Conservation (phyloP, 192 early-diverging fungal genomes). For the Linderina pennispora region DNA sequence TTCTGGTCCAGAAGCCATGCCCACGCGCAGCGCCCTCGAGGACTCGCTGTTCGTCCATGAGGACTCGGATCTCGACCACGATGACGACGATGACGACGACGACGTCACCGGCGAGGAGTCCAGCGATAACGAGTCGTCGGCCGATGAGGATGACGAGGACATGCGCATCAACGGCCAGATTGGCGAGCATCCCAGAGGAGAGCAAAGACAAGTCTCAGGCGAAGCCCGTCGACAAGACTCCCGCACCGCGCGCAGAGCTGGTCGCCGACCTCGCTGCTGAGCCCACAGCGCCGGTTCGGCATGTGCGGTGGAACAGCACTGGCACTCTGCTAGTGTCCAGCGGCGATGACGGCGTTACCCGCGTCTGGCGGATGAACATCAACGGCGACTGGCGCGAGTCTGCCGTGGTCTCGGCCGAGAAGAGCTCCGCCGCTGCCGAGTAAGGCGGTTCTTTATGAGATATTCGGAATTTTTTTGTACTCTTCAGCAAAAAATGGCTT, state of each 20-base stretch:
- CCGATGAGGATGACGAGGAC: slow-evolving; percentile 3
- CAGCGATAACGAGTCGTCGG: slow-evolving; percentile 11
- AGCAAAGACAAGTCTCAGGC: not conserved
- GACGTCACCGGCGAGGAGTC: slow-evolving; percentile 8
- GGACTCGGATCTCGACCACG: slow-evolving; percentile 7
- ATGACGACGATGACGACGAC: slow-evolving; percentile 2
- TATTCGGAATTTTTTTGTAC: too few species aligned
- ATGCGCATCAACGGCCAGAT: slow-evolving; percentile 3
- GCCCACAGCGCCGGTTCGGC: slow-evolving; percentile 32
- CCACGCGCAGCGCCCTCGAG: slow-evolving; percentile 8
- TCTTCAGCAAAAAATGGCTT: not conserved
- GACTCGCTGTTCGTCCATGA: slow-evolving; percentile 39
- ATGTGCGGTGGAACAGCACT: slow-evolving; percentile 43
- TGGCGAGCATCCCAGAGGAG: not conserved
- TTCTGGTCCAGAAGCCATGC: slow-evolving; percentile 44
- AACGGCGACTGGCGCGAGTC: slow-evolving; percentile 41
- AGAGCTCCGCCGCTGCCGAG: slow-evolving; percentile 19
- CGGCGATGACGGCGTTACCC: slow-evolving; percentile 41
- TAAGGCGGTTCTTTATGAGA: too few species aligned
- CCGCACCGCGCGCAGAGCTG: slow-evolving; percentile 31
- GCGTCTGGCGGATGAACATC: slow-evolving; percentile 39
- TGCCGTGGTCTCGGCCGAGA: slow-evolving; percentile 29
- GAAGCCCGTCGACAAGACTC: not conserved
- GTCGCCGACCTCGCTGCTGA: slow-evolving; percentile 26
- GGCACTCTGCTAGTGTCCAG: slow-evolving; percentile 39